phyloP scores from a whole-genome alignment of 306 rosid genomes.

The Vigna unguiculata region DNA sequence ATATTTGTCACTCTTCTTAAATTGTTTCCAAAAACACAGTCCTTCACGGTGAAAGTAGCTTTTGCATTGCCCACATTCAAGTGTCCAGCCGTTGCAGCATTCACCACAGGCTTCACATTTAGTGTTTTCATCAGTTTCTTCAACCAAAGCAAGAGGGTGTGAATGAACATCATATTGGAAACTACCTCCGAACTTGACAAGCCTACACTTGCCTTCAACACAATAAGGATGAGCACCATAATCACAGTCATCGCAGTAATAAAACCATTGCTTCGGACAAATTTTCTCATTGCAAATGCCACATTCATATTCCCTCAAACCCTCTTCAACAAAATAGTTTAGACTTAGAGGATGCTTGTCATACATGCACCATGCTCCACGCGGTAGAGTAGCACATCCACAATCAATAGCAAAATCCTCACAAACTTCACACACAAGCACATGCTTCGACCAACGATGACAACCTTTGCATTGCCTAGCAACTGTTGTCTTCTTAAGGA shows the following conservation, averaged over 20 bases:
- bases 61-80: constrained; percentile 19
- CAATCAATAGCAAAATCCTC: constrained; percentile 40
- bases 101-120: constrained; percentile 13
- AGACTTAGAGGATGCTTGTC: constrained; percentile 42
- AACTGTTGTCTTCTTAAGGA: constrained; percentile 9
- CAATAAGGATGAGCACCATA: background rate
- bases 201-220: background rate
- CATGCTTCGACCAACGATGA: constrained; percentile 19
- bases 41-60: constrained; percentile 5
- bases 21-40: constrained; percentile 9
- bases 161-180: constrained; percentile 7
- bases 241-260: constrained; percentile 39
- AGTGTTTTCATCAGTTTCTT: background rate
- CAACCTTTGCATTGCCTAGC: constrained; percentile 26
- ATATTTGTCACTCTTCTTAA: constrained; percentile 16
- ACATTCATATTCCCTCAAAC: constrained; percentile 17
- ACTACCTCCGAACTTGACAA: constrained; percentile 7
- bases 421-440: constrained; percentile 37
- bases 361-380: constrained; percentile 21
- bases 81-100: constrained; percentile 5
- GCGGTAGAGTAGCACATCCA: constrained; percentile 35
- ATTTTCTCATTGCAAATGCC: constrained; percentile 35
- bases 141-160: constrained; percentile 27
- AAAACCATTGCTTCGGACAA: constrained; percentile 21
- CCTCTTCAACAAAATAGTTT: constrained; percentile 3